phyloP scores from a whole-genome alignment of 2,329 filamentous ascomycete genomes.

The Sclerotiophoma versabilis region DNA sequence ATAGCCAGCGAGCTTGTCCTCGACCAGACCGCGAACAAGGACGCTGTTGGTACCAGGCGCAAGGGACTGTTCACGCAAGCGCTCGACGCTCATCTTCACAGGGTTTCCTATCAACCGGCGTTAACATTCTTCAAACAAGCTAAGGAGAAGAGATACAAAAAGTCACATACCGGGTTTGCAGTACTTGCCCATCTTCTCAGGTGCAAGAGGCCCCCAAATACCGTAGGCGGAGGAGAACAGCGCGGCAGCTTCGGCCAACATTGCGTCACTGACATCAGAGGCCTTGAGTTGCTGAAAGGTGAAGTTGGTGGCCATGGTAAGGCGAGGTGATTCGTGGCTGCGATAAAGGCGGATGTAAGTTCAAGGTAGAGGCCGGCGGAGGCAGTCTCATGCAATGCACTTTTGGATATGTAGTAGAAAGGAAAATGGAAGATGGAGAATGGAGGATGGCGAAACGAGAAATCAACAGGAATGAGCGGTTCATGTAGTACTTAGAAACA shows the following conservation, averaged over 20 bases:
- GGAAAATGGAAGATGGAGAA: too few species aligned
- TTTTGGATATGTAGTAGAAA: too few species aligned
- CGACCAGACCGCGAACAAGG: not conserved
- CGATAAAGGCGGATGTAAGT: too few species aligned
- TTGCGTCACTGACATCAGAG: not conserved
- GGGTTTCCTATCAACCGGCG: not conserved
- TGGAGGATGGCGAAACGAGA: too few species aligned
- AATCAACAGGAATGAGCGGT: too few species aligned
- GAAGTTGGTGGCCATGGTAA: not conserved
- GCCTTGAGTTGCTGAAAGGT: not conserved
- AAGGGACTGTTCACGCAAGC: not conserved
- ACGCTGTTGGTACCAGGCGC: not conserved
- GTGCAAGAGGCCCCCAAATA: not conserved
- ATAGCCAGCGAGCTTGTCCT: not conserved
- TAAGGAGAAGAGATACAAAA: not conserved
- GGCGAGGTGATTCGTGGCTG: too few species aligned
- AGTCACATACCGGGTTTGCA: not conserved
- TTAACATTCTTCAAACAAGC: not conserved
- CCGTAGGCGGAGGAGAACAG: not conserved
- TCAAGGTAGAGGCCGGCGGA: too few species aligned
- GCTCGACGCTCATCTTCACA: not conserved
- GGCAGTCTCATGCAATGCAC: too few species aligned
- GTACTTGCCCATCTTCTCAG: not conserved
- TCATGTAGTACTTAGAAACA: too few species aligned
- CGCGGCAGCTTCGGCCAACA: not conserved